A percentile compares a stretch with the other conserved stretches of the same genome.
Evolutionary conservation across 192 early-diverging fungal species (phyloP).

Genomic region (Coemansia javaensis): DNA sequence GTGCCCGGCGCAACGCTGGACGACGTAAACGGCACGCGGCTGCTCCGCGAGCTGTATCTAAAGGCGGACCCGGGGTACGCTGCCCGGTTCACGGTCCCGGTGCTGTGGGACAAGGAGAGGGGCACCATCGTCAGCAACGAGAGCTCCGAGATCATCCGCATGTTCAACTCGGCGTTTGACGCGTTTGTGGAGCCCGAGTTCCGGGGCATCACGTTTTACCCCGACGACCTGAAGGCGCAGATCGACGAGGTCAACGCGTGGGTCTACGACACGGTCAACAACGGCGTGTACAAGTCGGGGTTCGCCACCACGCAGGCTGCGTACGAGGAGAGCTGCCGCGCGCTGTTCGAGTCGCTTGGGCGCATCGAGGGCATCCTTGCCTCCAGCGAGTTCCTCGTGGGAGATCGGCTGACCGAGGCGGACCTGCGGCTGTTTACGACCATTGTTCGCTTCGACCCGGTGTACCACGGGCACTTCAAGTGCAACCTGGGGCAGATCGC

Average conservation of each 20-base stretch:
- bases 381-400: slow-evolving; percentile 72
- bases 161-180: slow-evolving; percentile 89
- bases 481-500: slow-evolving; percentile 83
- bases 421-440: slow-evolving; percentile 95
- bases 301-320: slow-evolving; percentile 85
- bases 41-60: slow-evolving; percentile 84
- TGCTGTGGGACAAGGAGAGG: slow-evolving; percentile 94
- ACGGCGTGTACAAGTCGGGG: slow-evolving; percentile 92
- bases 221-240: slow-evolving; percentile 60
- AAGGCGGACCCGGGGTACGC: slow-evolving; percentile 78
- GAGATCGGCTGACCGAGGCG: slow-evolving; percentile 81
- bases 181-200: slow-evolving; percentile 58
- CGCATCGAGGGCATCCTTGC: slow-evolving; percentile 75
- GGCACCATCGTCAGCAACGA: slow-evolving; percentile 96
- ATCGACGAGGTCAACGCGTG: slow-evolving; percentile 88
- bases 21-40: slow-evolving; percentile 66
- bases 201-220: slow-evolving; percentile 74
- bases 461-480: slow-evolving; percentile 94
- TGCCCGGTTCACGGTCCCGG: slow-evolving; percentile 82
- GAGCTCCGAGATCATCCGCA: slow-evolving; percentile 91
- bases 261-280: slow-evolving; percentile 94
- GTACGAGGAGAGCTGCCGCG: slow-evolving; percentile 70
- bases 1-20: slow-evolving; percentile 75
- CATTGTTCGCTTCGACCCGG: slow-evolving; percentile 92
- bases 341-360: slow-evolving; percentile 76